A percentile compares a stretch with the other conserved stretches of the same genome.
Evolutionary conservation across 768 basidiomycete genomes (phyloP).

Genomic region (Saitozyma sp.): DNA sequence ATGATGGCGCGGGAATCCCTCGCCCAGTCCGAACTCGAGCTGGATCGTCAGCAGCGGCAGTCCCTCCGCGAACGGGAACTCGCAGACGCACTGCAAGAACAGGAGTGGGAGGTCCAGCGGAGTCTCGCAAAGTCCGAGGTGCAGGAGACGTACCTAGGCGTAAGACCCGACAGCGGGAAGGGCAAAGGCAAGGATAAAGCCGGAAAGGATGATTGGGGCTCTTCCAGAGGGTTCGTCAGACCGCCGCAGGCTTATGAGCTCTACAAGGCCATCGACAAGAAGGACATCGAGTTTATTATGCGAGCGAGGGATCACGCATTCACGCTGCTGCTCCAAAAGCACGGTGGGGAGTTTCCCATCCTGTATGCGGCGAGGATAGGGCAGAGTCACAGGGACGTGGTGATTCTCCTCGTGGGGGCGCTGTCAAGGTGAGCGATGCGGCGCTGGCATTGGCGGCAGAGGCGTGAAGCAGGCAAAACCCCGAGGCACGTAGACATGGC

Average conservation of each 20-base stretch:
- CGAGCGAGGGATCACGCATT: slow-evolving; percentile 48
- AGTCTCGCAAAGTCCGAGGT: slow-evolving; percentile 14
- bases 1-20: slow-evolving; percentile 29
- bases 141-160: slow-evolving; percentile 4
- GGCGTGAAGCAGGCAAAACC: too few relatives aligned
- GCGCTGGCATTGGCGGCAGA: too few relatives aligned
- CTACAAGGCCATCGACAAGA: slow-evolving; percentile 78
- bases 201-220: background rate
- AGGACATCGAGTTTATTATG: slow-evolving; percentile 65
- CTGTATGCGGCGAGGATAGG: slow-evolving; percentile 73
- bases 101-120: slow-evolving; percentile 36
- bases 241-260: slow-evolving; percentile 65
- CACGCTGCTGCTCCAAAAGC: slow-evolving; percentile 74
- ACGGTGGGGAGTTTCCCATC: slow-evolving; percentile 81
- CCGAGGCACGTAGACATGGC: too few relatives aligned
- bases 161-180: background rate
- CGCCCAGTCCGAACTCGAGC: slow-evolving; percentile 39
- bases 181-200: background rate
- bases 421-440: slow-evolving; percentile 63
- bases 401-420: slow-evolving; percentile 82
- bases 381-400: slow-evolving; percentile 62
- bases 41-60: slow-evolving; percentile 37
- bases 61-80: slow-evolving; percentile 33
- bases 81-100: slow-evolving; percentile 47
- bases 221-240: slow-evolving; percentile 28